These are phyloP conservation scores for Sarcodon aspratus DNA, from an alignment of 768 basidiomycete genomes.

Conservation along the genomic window DNA sequence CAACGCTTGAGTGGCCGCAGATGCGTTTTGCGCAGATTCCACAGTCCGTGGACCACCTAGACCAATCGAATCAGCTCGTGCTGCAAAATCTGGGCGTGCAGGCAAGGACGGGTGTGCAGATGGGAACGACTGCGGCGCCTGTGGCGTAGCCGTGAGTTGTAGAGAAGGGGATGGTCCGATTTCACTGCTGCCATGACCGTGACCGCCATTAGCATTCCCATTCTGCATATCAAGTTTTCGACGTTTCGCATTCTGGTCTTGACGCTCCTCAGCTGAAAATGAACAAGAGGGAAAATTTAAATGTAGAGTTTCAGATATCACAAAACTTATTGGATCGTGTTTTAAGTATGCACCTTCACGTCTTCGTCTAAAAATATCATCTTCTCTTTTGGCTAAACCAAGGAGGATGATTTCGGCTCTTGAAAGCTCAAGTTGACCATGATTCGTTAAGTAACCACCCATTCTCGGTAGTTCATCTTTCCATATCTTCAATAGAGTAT, in stretches of 20 bases:
- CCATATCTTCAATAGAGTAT: conserved; percentile 94
- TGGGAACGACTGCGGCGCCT: conserved; percentile 21
- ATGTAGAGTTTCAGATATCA: not conserved
- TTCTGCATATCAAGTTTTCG: conserved; percentile 55
- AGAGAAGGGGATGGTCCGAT: conserved; percentile 37
- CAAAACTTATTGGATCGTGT: not conserved
- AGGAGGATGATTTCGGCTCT: conserved; percentile 92
- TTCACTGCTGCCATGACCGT: not conserved
- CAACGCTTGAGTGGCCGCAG: conserved; percentile 60
- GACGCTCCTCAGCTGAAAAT: conserved; percentile 69
- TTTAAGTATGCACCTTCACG: conserved; percentile 58
- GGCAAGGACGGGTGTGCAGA: conserved; percentile 51
- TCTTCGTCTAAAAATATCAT: conserved; percentile 87
- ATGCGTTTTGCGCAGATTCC: conserved; percentile 44
- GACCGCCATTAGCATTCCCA: conserved; percentile 13
- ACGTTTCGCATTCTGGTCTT: conserved; percentile 84
- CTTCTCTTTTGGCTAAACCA: conserved; percentile 87
- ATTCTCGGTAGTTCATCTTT: conserved; percentile 85
- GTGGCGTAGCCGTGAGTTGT: conserved; percentile 34
- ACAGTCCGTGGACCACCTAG: conserved; percentile 51
- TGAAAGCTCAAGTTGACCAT: conserved; percentile 77
- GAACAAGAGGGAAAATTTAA: conserved; percentile 1
- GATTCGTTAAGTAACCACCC: conserved; percentile 95
- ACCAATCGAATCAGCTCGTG: conserved; percentile 69
- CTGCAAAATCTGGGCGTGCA: conserved; percentile 60